A percentile compares a stretch with the other conserved stretches of the same genome.
These are phyloP conservation scores for Kentomonas sorsogonicus DNA, from an alignment of 208 protist species.

Conservation along the genomic window DNA sequence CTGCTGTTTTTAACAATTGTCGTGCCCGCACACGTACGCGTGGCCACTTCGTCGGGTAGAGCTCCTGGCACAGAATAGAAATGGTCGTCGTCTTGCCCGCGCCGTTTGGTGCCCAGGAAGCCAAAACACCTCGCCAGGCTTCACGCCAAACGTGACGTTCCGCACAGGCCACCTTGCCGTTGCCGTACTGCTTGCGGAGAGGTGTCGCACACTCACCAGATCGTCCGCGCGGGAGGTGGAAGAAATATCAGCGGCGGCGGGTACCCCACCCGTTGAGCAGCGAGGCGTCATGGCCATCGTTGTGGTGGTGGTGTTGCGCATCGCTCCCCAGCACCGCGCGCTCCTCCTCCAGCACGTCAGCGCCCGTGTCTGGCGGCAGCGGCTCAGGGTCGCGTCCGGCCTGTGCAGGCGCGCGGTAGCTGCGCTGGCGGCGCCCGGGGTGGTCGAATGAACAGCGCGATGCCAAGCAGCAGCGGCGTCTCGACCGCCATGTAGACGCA, in stretches of 20 bases:
- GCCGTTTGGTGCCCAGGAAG: slow-evolving; percentile 84
- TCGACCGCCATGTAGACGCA: slow-evolving; percentile 57
- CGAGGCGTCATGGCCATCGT: neutral
- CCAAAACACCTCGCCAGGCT: slow-evolving; percentile 73
- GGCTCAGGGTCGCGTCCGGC: slow-evolving; percentile 14
- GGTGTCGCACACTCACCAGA: slow-evolving; percentile 42
- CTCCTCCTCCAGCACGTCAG: slow-evolving; percentile 11
- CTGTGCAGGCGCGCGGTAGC: slow-evolving; percentile 18
- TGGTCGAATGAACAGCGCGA: slow-evolving; percentile 58
- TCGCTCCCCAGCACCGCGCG: slow-evolving; percentile 12
- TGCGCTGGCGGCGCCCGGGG: slow-evolving; percentile 22
- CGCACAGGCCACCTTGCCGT: slow-evolving; percentile 65
- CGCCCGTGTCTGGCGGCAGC: neutral
- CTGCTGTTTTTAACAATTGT: slow-evolving; percentile 31
- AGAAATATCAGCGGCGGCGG: slow-evolving; percentile 27
- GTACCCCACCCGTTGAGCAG: slow-evolving; percentile 36
- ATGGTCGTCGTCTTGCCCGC: slow-evolving; percentile 86
- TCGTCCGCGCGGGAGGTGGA: slow-evolving; percentile 33
- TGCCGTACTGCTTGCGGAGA: slow-evolving; percentile 63
- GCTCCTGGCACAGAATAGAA: slow-evolving; percentile 71
- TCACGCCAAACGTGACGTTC: slow-evolving; percentile 63
- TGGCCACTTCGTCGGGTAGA: slow-evolving; percentile 55
- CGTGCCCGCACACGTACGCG: slow-evolving; percentile 37
- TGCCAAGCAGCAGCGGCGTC: slow-evolving; percentile 27
- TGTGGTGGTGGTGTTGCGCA: neutral